Percentiles rank a stretch among this genome's conserved stretches.
phyloP scores from a whole-genome alignment of 2,329 filamentous ascomycete species.

The Stachybotrys chartarum region DNA sequence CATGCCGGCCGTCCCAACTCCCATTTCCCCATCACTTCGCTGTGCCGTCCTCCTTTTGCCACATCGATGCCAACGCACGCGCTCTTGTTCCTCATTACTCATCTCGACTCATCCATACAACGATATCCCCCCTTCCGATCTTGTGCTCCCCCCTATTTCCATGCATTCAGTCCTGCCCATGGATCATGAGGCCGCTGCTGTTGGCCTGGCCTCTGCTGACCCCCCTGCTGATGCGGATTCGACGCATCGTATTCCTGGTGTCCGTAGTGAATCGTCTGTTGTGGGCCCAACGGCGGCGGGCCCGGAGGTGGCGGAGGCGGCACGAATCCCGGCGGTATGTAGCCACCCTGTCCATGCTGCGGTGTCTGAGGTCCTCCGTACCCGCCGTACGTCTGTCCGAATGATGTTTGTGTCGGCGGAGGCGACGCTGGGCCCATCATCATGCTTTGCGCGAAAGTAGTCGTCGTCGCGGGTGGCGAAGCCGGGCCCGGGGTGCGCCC shows the following conservation, averaged over 20 bases:
- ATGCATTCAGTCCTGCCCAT: slow-evolving; percentile 45
- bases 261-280: slow-evolving; percentile 53
- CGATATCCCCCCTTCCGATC: too few species aligned
- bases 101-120: neutral
- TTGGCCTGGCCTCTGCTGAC: slow-evolving; percentile 22
- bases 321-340: slow-evolving; percentile 51
- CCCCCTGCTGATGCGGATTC: slow-evolving; percentile 22
- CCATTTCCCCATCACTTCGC: neutral
- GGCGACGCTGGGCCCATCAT: slow-evolving; percentile 41
- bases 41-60: neutral
- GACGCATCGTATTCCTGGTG: slow-evolving; percentile 24
- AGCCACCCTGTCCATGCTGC: slow-evolving; percentile 29
- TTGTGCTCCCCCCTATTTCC: slow-evolving; percentile 31
- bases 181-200: slow-evolving; percentile 37
- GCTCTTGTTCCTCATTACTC: neutral
- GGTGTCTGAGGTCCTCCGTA: slow-evolving; percentile 14
- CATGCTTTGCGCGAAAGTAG: slow-evolving; percentile 34
- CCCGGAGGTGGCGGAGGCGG: slow-evolving; percentile 58
- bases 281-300: slow-evolving; percentile 53
- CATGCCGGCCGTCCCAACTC: neutral
- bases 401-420: slow-evolving; percentile 50
- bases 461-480: slow-evolving; percentile 58
- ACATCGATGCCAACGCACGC: neutral
- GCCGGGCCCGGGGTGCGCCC: slow-evolving; percentile 50
- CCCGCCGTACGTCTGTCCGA: slow-evolving; percentile 32